Percentiles rank a stretch among this genome's conserved stretches.
Evolutionary conservation across 371 early-diverging fungal species (phyloP).

Genomic region (Syncephalastrum racemosum): DNA sequence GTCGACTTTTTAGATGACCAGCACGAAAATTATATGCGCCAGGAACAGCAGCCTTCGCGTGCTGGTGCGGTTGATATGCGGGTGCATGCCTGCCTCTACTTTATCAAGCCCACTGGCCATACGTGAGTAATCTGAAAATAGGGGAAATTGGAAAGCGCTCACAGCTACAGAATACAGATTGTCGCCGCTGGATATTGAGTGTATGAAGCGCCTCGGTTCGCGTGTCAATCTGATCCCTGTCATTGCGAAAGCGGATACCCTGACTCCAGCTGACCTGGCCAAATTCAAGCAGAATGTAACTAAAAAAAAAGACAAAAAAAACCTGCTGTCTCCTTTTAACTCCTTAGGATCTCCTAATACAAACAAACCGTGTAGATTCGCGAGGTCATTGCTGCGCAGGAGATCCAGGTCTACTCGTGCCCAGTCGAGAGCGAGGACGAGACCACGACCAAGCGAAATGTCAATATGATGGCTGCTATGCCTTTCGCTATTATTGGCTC

Average conservation of each 20-base stretch:
- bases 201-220: slow-evolving; percentile 81
- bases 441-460: slow-evolving; percentile 69
- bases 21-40: slow-evolving; percentile 89
- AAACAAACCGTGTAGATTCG: slow-evolving; percentile 47
- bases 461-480: slow-evolving; percentile 81
- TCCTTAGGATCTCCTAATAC: background rate
- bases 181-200: slow-evolving; percentile 87
- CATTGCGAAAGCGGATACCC: slow-evolving; percentile 63
- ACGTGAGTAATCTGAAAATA: slow-evolving; percentile 50
- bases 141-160: background rate
- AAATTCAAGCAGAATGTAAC: slow-evolving; percentile 72
- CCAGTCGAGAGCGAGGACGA: slow-evolving; percentile 86
- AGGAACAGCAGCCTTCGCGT: slow-evolving; percentile 62
- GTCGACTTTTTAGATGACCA: slow-evolving; percentile 92
- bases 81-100: slow-evolving; percentile 93
- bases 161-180: slow-evolving; percentile 51
- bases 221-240: slow-evolving; percentile 88
- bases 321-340: background rate
- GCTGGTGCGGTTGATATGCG: slow-evolving; percentile 67
- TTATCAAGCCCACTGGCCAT: slow-evolving; percentile 89
- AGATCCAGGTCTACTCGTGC: slow-evolving; percentile 73
- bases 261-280: slow-evolving; percentile 74
- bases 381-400: slow-evolving; percentile 71
- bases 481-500: slow-evolving; percentile 94
- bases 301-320: background rate